These are phyloP conservation scores for Tricholoma bakamatsutake DNA, from an alignment of 768 basidiomycete genomes.

Conservation along the genomic window DNA sequence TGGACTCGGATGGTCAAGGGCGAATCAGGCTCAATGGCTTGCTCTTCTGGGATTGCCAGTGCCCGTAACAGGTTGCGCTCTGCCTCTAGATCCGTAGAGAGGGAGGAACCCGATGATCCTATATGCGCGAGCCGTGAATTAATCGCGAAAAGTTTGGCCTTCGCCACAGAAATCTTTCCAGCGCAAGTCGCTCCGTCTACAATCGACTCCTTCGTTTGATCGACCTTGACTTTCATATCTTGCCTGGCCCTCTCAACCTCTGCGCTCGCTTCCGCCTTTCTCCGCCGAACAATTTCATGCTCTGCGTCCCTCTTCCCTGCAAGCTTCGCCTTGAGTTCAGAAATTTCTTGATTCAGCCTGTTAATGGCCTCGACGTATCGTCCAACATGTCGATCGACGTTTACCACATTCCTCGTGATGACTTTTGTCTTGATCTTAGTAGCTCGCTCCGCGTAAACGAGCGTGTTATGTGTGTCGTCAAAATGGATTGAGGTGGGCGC, in stretches of 20 bases:
- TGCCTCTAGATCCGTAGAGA: conserved; percentile 59
- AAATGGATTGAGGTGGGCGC: conserved; percentile 94
- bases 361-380: conserved; percentile 95
- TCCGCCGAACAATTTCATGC: conserved; percentile 57
- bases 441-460: conserved; percentile 95
- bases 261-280: conserved; percentile 59
- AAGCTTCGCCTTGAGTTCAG: conserved; percentile 81
- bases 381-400: conserved; percentile 91
- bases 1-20: conserved; percentile 51
- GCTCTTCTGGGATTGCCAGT: conserved; percentile 67
- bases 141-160: conserved; percentile 60
- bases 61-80: conserved; percentile 66
- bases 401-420: conserved; percentile 90
- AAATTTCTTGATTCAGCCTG: conserved; percentile 76
- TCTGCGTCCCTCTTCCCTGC: conserved; percentile 64
- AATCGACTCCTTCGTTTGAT: conserved; percentile 67
- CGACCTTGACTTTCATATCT: conserved; percentile 66
- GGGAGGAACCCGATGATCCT: conserved; percentile 32
- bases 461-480: conserved; percentile 98
- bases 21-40: conserved; percentile 53
- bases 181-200: conserved; percentile 70
- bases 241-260: conserved; percentile 71
- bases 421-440: conserved; percentile 99
- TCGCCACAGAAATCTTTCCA: conserved; percentile 66
- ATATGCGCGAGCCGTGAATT: conserved; percentile 57